Evolutionary conservation across 441 rosid species (phyloP), one percentile per base, ranked within the genome.

Genomic region (Populus hybrid): DNA sequence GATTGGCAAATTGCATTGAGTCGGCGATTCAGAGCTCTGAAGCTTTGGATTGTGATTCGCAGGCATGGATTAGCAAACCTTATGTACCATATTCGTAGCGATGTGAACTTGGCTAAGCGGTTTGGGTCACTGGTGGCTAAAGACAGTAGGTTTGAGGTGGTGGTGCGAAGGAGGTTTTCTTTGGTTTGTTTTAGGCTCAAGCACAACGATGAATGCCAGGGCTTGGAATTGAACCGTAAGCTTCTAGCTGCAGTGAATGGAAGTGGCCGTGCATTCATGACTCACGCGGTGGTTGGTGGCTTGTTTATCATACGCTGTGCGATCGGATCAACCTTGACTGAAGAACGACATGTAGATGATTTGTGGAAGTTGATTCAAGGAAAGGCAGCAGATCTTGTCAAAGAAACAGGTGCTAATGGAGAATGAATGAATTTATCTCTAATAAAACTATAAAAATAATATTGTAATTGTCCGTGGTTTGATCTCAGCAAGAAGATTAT

Each of bases 161-260:
- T 67, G 18, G 80, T 75, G 10, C 84, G 83, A 0, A 76, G 65
- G 64, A 59, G 36, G 9, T 84, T 86, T 24, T 77, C 87, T 0
- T n/a, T 87, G 81, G 83, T 82, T 71, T 84, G 87, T 50, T 84
- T 85, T 72, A 78, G 88, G 82, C 28, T 86, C 4, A 82, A 73
- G n/a, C 79, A 67, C 28, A 18, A 35, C 32, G 30, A 20, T 0
- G 77, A 40, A 23, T 1, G 0, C 8, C 10, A 71, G 14, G 53
- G 71, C 32, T 11, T 7, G 2, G 63, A 61, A 9, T 23, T 76
- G 80, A 78, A 78, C 75, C 14, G 38, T 38, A n/a, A 6, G 35
- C 69, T 81, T 12, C 35, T 78, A 8, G 66, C 9, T 0, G 76
- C 70, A 0, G 77, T 81, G 64, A 85, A 85, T 35, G 50, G 70